Evolutionary conservation across 257 asterid species (phyloP).

Genomic region (Galeopsis tetrahit): DNA sequence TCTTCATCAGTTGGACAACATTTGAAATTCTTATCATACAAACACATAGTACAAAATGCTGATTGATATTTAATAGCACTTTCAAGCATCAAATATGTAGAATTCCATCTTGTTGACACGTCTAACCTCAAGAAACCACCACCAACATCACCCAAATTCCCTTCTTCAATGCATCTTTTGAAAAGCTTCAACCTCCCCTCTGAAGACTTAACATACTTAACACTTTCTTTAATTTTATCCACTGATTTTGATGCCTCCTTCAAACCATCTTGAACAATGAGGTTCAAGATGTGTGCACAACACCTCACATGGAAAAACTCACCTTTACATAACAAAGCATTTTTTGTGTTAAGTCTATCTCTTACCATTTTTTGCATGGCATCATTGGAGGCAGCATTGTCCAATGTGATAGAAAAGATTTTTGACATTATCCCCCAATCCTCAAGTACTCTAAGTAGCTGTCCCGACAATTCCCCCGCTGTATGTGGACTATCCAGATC

Average conservation of each 20-base stretch:
- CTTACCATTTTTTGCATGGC: not conserved
- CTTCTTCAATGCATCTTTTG: not conserved
- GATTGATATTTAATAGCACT: not conserved
- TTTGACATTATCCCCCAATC: slow-evolving; percentile 18
- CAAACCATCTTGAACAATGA: not conserved
- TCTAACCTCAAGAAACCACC: not conserved
- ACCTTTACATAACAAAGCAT: not conserved
- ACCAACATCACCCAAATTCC: not conserved
- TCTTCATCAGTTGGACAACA: not conserved
- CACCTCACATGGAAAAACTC: not conserved
- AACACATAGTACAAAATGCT: not conserved
- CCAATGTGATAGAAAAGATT: not conserved
- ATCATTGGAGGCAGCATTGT: not conserved
- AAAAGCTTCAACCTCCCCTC: not conserved
- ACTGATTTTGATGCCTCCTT: not conserved
- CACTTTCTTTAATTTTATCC: slow-evolving; percentile 3
- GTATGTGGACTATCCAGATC: not conserved
- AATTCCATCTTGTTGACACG: not conserved
- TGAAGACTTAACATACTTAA: slow-evolving; percentile 11
- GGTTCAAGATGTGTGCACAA: slow-evolving; percentile 3
- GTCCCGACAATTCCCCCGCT: not conserved
- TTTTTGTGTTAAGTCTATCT: not conserved
- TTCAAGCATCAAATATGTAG: not conserved
- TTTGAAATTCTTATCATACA: not conserved
- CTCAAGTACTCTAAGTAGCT: slow-evolving; percentile 5